Evolutionary conservation across 176 grass and related monocot species (phyloP), one percentile per base, ranked within the genome.

Genomic region (Oryza rufipogon): DNA sequence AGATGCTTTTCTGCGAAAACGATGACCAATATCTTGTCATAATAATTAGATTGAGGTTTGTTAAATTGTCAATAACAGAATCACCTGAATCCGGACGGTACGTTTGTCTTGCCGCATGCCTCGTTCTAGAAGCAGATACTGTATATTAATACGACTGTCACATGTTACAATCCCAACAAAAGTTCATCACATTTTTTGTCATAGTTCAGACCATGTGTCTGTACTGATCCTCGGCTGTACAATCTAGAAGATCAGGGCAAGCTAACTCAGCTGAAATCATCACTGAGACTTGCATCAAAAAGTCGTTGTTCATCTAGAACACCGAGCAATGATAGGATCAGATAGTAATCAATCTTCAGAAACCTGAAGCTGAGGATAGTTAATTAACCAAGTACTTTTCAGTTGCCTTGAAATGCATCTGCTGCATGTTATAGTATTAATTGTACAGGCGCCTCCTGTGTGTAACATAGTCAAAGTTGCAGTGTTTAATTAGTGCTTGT

Each of bases 221-320:
- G 5, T 58, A 8, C 17, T 49, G 12, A 12, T 20, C 54, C 54
- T 58, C 7, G n/a, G 58, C 1, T 9, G 58, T 23, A 63, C 58
- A 9, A 79, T 79, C 41, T n/a, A 32, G 42, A 67, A 79, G 42
- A 54, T 0, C 13, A 25, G 1, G 22, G 4, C 7, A 54, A 17
- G 8, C 6, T 38, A 38, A 38, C 36, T 19, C n/a, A 11, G 9
- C 17, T 19, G 33, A 22, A 10, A 69, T 58, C 17, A 36, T 25
- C 47, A 20, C 20, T 20, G 23, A 10, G 65, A 20, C 32, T 7
- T 15, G 17, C 66, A 63, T 14, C 3, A 23, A 2, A 3, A 82
- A 81, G 79, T 61, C 80, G 48, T 45, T 20, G 68, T 52, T 20
- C 13, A 14, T 81, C 79, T 81, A 71, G 48, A 81, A 81, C 64